Evolutionary conservation across 257 asterid genomes (phyloP), one percentile per base, ranked within the genome.

Genomic region (Fraxinus anomala): DNA sequence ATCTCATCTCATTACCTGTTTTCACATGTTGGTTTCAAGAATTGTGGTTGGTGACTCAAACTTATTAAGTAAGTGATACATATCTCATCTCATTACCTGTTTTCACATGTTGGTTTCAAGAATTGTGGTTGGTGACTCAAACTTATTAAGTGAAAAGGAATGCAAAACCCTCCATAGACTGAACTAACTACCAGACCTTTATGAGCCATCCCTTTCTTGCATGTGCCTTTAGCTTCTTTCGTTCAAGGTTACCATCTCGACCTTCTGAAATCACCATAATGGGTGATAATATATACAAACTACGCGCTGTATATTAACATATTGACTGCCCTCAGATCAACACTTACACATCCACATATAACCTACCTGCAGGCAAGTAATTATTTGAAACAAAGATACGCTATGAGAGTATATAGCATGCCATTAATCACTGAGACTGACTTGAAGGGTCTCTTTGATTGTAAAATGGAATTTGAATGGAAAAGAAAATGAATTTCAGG

Each of bases 221-320:
- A 82, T 89, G 90, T 89, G 90, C 54, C 70, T 80, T 10, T 77
- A 68, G 69, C 66, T 68, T 40, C 87, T 76, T 73, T 85, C 87
- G 72, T 78, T 82, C 85, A 88, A 65, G 42, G 54, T 72, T 11
- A 63, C 34, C 8, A 23, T 11, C 33, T 23, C 68, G 16, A 23
- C 31, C n/a, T 21, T 61, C 33, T 61, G 16, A 61, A 9, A 24
- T 21, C 31, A 56, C 4, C 9, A 56, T 8, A 56, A n/a, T 9
- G 44, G 44, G 44, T 9, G 10, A 11, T 11, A 7, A 39, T 39
- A 56, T 26, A 19, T 7, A 56, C 26, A 56, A 39, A 28, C 30
- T 28, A 28, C 30, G 30, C 30, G 30, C 30, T 28, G 30, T 28
- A 28, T 28, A 28, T 28, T 28, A 28, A 28, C 30, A 28, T 28